Conservation (phyloP, 306 rosid species). For the Vigna angularis region DNA sequence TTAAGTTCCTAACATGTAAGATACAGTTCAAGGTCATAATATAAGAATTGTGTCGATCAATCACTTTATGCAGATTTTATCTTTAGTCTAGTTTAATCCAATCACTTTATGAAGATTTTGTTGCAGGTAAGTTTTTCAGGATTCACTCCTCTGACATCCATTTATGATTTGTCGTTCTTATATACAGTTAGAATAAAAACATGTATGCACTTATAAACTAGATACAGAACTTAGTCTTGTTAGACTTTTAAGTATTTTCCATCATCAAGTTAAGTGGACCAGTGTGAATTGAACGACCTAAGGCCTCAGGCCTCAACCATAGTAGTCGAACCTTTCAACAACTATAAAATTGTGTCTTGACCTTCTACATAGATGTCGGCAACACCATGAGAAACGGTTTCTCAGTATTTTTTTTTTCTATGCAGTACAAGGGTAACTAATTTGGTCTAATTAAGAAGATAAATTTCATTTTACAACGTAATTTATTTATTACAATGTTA, state of each 20-base stretch:
- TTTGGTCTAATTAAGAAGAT: not conserved
- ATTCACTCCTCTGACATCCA: constrained; percentile 27
- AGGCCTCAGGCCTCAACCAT: constrained; percentile 5
- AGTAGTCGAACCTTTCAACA: constrained; percentile 42
- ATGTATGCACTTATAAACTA: constrained; percentile 17
- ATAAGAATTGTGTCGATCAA: not conserved
- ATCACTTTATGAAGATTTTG: constrained; percentile 20
- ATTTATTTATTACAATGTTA: not conserved
- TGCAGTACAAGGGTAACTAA: not conserved
- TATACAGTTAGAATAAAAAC: constrained; percentile 23
- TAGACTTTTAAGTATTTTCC: constrained; percentile 40
- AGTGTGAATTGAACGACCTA: not conserved
- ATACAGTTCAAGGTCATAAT: not conserved
- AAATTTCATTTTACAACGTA: not conserved
- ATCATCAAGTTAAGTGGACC: constrained; percentile 35
- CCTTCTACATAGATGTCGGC: constrained; percentile 29
- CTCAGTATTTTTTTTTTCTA: not conserved
- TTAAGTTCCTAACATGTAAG: not conserved
- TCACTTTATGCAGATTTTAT: constrained; percentile 23
- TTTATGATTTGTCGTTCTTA: not conserved
- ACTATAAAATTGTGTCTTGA: constrained; percentile 13
- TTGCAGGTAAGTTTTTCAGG: not conserved
- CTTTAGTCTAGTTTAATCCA: not conserved
- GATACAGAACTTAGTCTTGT: constrained; percentile 23
- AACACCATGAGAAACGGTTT: constrained; percentile 19